Conservation (phyloP, 2,329 filamentous ascomycete species). For the Ceratocystis colombiana region DNA sequence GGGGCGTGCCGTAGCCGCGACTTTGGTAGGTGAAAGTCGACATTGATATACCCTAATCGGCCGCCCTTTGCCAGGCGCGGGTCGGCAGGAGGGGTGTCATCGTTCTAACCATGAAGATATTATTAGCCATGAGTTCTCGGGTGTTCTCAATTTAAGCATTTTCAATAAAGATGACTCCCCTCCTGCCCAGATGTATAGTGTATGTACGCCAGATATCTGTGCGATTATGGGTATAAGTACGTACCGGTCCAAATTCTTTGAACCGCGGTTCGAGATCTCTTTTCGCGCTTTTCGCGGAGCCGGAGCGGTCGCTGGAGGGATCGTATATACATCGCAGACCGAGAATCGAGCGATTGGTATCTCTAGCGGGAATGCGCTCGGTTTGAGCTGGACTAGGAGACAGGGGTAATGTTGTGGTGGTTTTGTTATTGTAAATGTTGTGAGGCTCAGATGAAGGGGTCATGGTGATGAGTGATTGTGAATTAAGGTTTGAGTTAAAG, state of each 20-base stretch:
- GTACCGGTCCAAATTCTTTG: slow-evolving; percentile 56
- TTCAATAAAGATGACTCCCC: slow-evolving; percentile 49
- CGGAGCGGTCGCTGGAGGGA: slow-evolving; percentile 44
- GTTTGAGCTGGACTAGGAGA: slow-evolving; percentile 26
- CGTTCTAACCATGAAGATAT: slow-evolving; percentile 55
- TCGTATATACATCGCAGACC: slow-evolving; percentile 53
- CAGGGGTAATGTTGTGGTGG: slow-evolving; percentile 27
- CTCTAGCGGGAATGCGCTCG: slow-evolving; percentile 47
- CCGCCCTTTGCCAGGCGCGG: slow-evolving; percentile 67
- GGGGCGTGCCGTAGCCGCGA: slow-evolving; percentile 60
- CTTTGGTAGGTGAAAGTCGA: slow-evolving; percentile 60
- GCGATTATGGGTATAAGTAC: slow-evolving; percentile 41
- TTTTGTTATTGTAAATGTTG: slow-evolving; percentile 28
- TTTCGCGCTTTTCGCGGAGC: slow-evolving; percentile 41
- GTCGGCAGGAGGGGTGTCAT: slow-evolving; percentile 69
- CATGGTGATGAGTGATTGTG: slow-evolving; percentile 19
- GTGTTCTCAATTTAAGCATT: slow-evolving; percentile 20
- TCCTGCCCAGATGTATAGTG: slow-evolving; percentile 30
- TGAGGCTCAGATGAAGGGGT: slow-evolving; percentile 26
- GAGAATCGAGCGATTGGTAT: slow-evolving; percentile 44
- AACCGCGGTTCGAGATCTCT: slow-evolving; percentile 52
- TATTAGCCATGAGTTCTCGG: slow-evolving; percentile 25
- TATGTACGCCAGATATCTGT: slow-evolving; percentile 22
- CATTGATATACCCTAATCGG: slow-evolving; percentile 55
- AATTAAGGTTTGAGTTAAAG: slow-evolving; percentile 32